phyloP scores from a whole-genome alignment of 768 basidiomycete genomes.

The Lentinula guzmanii region DNA sequence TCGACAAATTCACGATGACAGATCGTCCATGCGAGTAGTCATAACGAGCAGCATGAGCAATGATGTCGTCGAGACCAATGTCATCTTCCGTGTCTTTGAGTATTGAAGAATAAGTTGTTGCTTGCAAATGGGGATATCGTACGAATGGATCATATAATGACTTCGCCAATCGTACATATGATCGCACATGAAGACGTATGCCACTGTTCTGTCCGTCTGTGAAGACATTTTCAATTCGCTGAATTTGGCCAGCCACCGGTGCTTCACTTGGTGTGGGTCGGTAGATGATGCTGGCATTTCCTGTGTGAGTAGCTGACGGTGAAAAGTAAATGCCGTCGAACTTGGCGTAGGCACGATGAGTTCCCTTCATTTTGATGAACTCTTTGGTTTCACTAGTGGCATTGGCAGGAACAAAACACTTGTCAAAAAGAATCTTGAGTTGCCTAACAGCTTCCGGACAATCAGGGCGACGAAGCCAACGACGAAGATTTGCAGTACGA shows the following conservation, averaged over 20 bases:
- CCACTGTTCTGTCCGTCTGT: neutral
- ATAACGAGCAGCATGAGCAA: neutral
- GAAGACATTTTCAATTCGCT: neutral
- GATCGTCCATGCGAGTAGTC: neutral
- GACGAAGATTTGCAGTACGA: slow-evolving; percentile 1
- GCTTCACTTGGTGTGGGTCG: neutral
- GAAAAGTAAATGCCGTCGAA: neutral
- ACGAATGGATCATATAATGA: neutral
- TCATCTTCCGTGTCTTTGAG: neutral
- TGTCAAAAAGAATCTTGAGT: neutral
- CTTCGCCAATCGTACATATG: neutral
- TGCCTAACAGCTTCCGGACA: neutral
- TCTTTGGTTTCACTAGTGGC: neutral
- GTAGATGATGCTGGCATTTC: slow-evolving; percentile 1
- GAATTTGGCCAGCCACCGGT: neutral
- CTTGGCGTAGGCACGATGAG: neutral
- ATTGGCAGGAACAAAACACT: neutral
- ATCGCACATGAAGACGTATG: neutral
- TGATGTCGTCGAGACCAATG: neutral
- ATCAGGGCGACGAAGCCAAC: neutral
- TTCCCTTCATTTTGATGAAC: neutral
- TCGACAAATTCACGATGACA: neutral
- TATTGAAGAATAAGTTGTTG: neutral
- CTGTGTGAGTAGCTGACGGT: neutral
- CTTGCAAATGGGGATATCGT: neutral